Conservation (phyloP, 2,329 filamentous ascomycete genomes). For the Alternaria alternata region DNA sequence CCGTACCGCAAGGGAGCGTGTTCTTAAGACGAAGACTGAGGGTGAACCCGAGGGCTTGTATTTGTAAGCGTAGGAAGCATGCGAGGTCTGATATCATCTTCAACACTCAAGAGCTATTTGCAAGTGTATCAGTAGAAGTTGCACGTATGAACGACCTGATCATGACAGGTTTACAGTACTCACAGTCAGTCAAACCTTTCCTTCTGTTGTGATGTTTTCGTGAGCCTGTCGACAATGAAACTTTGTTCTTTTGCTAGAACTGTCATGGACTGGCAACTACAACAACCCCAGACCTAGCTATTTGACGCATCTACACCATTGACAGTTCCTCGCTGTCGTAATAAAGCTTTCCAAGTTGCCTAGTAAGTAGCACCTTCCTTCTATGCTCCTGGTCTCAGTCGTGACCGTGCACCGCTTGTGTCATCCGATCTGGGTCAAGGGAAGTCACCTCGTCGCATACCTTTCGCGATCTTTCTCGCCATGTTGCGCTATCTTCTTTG, state of each 20-base stretch:
- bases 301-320: background rate
- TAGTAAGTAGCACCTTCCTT: background rate
- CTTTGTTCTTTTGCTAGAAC: background rate
- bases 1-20: constrained; percentile 87
- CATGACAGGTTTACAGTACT: constrained; percentile 17
- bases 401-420: background rate
- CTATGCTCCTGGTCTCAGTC: background rate
- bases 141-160: constrained; percentile 2
- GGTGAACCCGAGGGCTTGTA: constrained; percentile 98
- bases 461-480: background rate
- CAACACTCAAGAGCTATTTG: constrained; percentile 9
- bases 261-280: background rate
- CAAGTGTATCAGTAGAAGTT: constrained; percentile 30
- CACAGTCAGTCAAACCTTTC: background rate
- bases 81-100: constrained; percentile 9
- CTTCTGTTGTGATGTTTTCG: background rate
- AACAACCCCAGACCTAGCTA: background rate
- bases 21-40: constrained; percentile 98
- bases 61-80: constrained; percentile 68
- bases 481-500: background rate
- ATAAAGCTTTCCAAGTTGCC: background rate
- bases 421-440: background rate
- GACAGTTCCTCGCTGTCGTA: background rate
- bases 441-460: background rate
- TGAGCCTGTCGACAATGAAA: background rate